These are phyloP conservation scores for Ogataea pilisensis DNA, from an alignment of 805 yeast genomes.

Conservation along the genomic window DNA sequence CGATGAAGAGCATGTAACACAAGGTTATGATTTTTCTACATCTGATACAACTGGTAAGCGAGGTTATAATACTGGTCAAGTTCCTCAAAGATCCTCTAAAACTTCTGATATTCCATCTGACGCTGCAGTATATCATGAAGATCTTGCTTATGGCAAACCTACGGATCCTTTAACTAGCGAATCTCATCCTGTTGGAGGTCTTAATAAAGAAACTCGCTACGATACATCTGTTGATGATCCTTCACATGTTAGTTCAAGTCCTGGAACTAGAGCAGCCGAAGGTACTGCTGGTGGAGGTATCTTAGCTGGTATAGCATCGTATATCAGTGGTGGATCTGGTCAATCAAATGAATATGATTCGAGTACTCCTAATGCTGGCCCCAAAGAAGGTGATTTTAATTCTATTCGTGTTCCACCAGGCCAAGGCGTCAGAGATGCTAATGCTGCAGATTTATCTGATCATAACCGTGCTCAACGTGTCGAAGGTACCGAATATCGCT, in stretches of 20 bases:
- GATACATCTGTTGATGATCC: no score
- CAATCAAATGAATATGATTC: neutral
- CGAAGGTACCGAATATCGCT: no score
- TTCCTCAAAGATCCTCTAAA: neutral
- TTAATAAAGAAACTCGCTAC: no score
- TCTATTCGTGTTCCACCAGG: constrained; percentile 1
- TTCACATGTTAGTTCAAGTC: no score
- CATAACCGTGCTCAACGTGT: no score
- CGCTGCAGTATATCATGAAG: neutral
- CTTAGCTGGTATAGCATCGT: constrained; percentile 7
- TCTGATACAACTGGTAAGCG: neutral
- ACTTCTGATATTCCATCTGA: neutral
- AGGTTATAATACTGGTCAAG: neutral
- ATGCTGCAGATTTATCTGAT: no score
- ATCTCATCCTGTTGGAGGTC: no score
- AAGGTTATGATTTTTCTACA: neutral
- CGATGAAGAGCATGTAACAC: neutral
- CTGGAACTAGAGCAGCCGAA: constrained; percentile 6
- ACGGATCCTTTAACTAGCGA: no score
- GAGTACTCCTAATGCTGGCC: neutral
- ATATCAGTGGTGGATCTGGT: constrained; percentile 7
- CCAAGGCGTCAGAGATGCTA: constrained; percentile 6
- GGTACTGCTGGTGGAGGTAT: constrained; percentile 14
- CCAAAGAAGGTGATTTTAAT: neutral
- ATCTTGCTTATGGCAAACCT: neutral